Conservation (phyloP, 768 basidiomycete species). For the Terana coerulea region DNA sequence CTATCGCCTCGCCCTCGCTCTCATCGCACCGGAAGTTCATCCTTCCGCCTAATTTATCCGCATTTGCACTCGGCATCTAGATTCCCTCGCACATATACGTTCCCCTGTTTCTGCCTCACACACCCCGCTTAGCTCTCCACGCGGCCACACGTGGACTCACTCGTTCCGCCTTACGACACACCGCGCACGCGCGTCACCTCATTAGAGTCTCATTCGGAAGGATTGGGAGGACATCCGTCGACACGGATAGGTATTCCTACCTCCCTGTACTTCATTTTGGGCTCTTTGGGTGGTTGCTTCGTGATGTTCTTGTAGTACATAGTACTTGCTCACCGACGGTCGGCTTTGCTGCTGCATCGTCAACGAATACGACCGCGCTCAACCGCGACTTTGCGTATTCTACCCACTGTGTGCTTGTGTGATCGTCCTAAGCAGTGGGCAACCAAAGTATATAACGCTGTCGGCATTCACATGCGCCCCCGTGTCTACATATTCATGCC, state of each 20-base stretch:
- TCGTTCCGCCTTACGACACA: not conserved
- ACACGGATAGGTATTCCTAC: not conserved
- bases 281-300: not conserved
- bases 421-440: too few species aligned
- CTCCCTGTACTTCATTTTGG: not conserved
- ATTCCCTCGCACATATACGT: not conserved
- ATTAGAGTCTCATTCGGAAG: too few species aligned
- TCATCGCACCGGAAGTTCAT: conserved; percentile 84
- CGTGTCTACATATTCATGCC: too few species aligned
- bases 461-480: too few species aligned
- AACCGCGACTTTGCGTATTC: conserved; percentile 7
- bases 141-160: conserved; percentile 11
- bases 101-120: not conserved
- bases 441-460: too few species aligned
- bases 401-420: not conserved
- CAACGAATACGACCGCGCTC: conserved; percentile 7
- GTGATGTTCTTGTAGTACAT: not conserved
- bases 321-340: conserved; percentile 2
- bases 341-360: not conserved
- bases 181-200: not conserved
- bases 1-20: conserved; percentile 11
- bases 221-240: not conserved
- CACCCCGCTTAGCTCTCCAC: not conserved
- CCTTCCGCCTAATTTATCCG: conserved; percentile 63
- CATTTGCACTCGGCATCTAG: conserved; percentile 7